Conservation (phyloP, 2,329 filamentous ascomycete species). For the Colletotrichum truncatum region DNA sequence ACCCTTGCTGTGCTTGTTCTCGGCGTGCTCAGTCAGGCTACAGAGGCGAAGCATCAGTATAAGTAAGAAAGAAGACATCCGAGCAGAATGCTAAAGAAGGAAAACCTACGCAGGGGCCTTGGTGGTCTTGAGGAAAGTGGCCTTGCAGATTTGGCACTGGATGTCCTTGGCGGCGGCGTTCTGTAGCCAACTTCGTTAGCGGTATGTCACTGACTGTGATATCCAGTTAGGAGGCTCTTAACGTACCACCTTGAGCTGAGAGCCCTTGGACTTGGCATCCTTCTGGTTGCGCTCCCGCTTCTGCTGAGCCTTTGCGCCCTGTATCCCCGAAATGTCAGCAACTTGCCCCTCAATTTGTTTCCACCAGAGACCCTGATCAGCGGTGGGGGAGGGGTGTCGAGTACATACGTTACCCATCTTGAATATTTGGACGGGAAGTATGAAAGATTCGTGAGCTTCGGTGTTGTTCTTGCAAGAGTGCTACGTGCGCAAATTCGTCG, state of each 20-base stretch:
- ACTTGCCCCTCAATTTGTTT: slow-evolving; percentile 28
- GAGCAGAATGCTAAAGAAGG: background rate
- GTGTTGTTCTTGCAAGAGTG: background rate
- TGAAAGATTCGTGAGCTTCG: background rate
- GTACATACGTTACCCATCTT: slow-evolving; percentile 34
- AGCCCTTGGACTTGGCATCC: slow-evolving; percentile 64
- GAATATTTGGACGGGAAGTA: background rate
- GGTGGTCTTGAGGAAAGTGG: slow-evolving; percentile 82
- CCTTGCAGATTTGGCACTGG: slow-evolving; percentile 80
- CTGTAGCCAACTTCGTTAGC: slow-evolving; percentile 48
- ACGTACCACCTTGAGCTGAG: slow-evolving; percentile 74
- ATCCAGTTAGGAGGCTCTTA: background rate
- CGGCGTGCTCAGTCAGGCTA: slow-evolving; percentile 75
- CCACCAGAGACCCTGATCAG: slow-evolving; percentile 26
- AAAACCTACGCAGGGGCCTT: slow-evolving; percentile 72
- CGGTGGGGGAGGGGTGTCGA: slow-evolving; percentile 18
- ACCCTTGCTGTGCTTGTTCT: slow-evolving; percentile 80
- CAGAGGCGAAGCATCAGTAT: slow-evolving; percentile 7
- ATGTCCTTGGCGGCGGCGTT: slow-evolving; percentile 80
- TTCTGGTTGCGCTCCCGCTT: slow-evolving; percentile 79
- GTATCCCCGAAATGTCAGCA: slow-evolving; percentile 20
- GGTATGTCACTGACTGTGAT: background rate
- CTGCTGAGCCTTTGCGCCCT: slow-evolving; percentile 74
- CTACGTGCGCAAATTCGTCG: background rate
- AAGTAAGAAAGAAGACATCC: background rate